Conservation (phyloP, 352 stramenopile genomes). For the Bremia lactucae region DNA sequence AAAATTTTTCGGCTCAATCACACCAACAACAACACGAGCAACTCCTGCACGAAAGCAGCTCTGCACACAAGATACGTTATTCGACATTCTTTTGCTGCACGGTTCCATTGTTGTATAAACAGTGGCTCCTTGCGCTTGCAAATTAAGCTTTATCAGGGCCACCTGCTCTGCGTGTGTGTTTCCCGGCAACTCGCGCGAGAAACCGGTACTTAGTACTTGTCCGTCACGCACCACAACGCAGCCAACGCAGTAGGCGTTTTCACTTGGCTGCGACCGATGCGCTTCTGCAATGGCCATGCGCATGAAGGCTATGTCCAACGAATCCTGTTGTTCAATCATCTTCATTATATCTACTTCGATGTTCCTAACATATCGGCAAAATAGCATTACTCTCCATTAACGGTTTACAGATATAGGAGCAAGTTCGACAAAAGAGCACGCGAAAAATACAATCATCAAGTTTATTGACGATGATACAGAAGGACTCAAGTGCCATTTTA, state of each 20-base stretch:
- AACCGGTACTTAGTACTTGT: conserved; percentile 55
- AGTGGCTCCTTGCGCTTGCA: conserved; percentile 47
- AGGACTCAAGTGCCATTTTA: too few relatives aligned
- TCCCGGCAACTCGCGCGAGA: conserved; percentile 74
- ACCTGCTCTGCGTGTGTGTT: conserved; percentile 87
- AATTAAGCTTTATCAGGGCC: conserved; percentile 69
- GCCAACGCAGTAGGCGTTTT: conserved; percentile 75
- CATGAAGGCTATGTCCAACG: conserved; percentile 51
- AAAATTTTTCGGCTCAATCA: conserved; percentile 83
- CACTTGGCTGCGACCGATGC: conserved; percentile 55
- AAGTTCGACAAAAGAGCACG: too few relatives aligned
- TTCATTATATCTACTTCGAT: too few relatives aligned
- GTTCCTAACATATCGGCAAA: too few relatives aligned
- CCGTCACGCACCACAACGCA: conserved; percentile 62
- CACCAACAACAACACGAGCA: conserved; percentile 64
- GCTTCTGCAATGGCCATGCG: conserved; percentile 68
- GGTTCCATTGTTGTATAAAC: conserved; percentile 88
- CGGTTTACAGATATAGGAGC: too few relatives aligned
- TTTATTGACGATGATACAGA: too few relatives aligned
- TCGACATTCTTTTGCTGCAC: conserved; percentile 77
- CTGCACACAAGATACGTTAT: conserved; percentile 72
- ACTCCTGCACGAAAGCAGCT: conserved; percentile 64
- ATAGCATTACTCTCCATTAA: too few relatives aligned
- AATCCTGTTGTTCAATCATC: too few relatives aligned
- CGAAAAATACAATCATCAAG: too few relatives aligned